phyloP scores from a whole-genome alignment of 2,329 filamentous ascomycete species.

The Juglanconis sp. region DNA sequence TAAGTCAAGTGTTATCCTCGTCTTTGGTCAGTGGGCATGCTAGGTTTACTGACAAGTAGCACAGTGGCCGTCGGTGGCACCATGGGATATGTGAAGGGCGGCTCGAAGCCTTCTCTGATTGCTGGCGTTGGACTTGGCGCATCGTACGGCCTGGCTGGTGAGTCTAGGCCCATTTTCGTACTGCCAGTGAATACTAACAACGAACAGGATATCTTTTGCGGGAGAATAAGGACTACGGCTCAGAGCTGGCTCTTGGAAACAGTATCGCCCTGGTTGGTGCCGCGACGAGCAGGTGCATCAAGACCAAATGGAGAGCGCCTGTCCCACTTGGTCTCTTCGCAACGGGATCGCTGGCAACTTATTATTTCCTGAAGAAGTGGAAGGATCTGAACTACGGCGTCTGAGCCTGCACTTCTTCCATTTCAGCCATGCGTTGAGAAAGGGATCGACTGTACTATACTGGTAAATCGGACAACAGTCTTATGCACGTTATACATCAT shows the following conservation, averaged over 20 bases:
- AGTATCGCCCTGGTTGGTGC: constrained; percentile 36
- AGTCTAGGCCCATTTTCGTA: neutral
- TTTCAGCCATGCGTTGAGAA: neutral
- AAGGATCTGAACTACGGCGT: constrained; percentile 39
- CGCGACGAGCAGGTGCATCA: constrained; percentile 35
- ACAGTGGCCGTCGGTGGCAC: constrained; percentile 32
- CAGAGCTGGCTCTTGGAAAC: constrained; percentile 39
- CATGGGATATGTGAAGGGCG: constrained; percentile 28
- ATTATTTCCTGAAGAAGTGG: constrained; percentile 40
- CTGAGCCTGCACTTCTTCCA: constrained; percentile 18
- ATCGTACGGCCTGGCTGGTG: constrained; percentile 31
- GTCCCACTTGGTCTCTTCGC: constrained; percentile 33
- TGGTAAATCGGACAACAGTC: too few species aligned
- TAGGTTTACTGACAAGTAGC: constrained; percentile 9
- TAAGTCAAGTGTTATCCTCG: constrained; percentile 23
- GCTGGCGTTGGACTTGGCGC: constrained; percentile 30
- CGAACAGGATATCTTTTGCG: constrained; percentile 37
- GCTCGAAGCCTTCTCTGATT: constrained; percentile 31
- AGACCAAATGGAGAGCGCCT: constrained; percentile 35
- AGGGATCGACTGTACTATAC: too few species aligned
- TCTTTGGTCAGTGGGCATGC: neutral
- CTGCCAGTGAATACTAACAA: neutral
- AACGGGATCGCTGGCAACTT: constrained; percentile 34
- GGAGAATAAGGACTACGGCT: constrained; percentile 39
- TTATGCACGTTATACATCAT: too few species aligned